Percentiles rank a stretch among this genome's conserved stretches.
Conservation (phyloP, 495 filamentous ascomycete species). For the Tuber melanosporum region DNA sequence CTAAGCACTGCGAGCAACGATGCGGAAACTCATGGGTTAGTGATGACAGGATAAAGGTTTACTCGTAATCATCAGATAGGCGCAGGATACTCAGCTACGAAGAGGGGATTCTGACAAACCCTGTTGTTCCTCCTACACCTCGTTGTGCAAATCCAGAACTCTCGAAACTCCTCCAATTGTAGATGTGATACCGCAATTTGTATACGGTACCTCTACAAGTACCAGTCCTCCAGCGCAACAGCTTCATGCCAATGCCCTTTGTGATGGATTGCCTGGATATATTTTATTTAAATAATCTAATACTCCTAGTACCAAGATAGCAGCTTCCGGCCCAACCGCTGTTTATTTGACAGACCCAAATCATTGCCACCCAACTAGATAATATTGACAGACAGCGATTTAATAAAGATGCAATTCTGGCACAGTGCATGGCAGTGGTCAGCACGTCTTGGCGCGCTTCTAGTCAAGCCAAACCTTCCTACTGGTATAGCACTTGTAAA, state of each 20-base stretch:
- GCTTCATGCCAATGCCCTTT: neutral
- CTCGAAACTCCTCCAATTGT: neutral
- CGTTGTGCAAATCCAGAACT: neutral
- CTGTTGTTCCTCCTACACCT: neutral
- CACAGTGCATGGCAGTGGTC: too few species aligned
- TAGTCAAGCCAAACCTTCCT: neutral
- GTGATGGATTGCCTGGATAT: neutral
- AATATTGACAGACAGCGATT: too few species aligned
- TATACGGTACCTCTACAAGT: neutral
- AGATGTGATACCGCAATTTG: neutral
- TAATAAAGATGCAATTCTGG: too few species aligned
- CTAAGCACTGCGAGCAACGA: conserved; percentile 69
- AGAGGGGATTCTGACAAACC: neutral
- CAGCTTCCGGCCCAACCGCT: neutral
- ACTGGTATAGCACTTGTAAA: too few species aligned
- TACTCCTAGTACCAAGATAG: neutral
- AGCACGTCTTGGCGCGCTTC: neutral
- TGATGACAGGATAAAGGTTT: conserved; percentile 24
- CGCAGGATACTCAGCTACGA: neutral
- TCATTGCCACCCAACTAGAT: neutral
- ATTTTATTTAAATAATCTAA: neutral
- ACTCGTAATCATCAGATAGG: neutral
- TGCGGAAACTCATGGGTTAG: conserved; percentile 50
- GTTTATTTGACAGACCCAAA: neutral
- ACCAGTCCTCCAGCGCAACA: too few species aligned